Evolutionary conservation across 768 basidiomycete genomes (phyloP), one percentile per base, ranked within the genome.

Genomic region (Chalciporus sphaerocephalus): DNA sequence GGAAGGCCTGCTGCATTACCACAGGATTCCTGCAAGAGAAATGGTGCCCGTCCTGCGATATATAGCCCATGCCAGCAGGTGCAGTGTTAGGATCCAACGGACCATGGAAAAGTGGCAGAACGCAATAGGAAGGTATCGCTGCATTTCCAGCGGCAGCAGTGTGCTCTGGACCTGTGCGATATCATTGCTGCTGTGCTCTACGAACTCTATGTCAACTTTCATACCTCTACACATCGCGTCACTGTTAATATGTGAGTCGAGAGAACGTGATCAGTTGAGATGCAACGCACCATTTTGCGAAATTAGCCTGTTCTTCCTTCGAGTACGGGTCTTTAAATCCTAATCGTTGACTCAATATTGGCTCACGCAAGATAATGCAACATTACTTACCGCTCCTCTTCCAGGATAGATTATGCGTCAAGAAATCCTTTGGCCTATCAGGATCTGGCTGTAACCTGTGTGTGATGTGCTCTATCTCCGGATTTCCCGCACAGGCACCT

Each of bases 321-420:
- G 76, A 69, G 48, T 80, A 80, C 1, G 78, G 78, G 60, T 80
- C 77, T 67, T 72, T 75, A 66, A 79, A 79, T 2, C 75, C 76
- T 77, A 13, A 42, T 21, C 25, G 8, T 6, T 6, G 15, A 20
- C 15, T 15, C 15, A 1, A 9, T 12, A 17, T 10, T 16, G 22
- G 36, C 15, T 11, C 20, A 22, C 5, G 2, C 3, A 25, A 18
- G 6, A 21, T 37, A 4, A 2, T 8, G n/a, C 4, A 22, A 54
- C 4, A n/a, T 30, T 6, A 15, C 8, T 15, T 44, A 77, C 78
- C 79, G 53, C 68, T 69, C 16, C 78, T 67, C 40, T 67, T 66
- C 79, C 79, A 81, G 44, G 67, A 71, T 17, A 80, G 53, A 17
- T 61, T 63, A 51, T 81, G 79, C 7, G 73, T 70, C 23, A 80